phyloP scores from a whole-genome alignment of 2,329 filamentous ascomycete species.

The Cladosporium austrohemisphaericum region DNA sequence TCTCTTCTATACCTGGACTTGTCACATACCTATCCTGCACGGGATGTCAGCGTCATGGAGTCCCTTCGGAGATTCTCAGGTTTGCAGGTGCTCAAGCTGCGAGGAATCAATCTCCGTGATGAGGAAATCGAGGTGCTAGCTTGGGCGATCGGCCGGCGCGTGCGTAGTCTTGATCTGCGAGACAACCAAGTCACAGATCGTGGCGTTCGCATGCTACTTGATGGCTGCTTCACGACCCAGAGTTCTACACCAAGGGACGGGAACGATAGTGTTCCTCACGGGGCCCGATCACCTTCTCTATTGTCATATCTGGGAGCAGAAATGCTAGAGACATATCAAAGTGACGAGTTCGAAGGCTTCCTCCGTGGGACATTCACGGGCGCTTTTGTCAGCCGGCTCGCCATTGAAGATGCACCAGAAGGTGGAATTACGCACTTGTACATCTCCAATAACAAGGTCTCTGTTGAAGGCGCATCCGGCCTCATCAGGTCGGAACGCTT shows the following conservation, averaged over 20 bases:
- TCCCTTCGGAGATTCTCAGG: constrained; percentile 45
- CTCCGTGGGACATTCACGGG: constrained; percentile 48
- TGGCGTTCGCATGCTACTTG: constrained; percentile 50
- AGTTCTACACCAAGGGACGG: not conserved
- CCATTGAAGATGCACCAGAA: constrained; percentile 53
- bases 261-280: not conserved
- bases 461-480: constrained; percentile 53
- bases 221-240: constrained; percentile 44
- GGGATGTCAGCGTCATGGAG: constrained; percentile 41
- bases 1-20: constrained; percentile 56
- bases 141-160: constrained; percentile 48
- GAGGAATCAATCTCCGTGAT: constrained; percentile 53
- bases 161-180: constrained; percentile 55
- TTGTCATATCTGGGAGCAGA: constrained; percentile 37
- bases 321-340: constrained; percentile 39
- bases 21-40: constrained; percentile 42
- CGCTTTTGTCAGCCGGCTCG: constrained; percentile 50
- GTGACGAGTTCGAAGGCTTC: constrained; percentile 51
- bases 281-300: constrained; percentile 25
- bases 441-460: constrained; percentile 54
- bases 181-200: constrained; percentile 57
- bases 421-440: constrained; percentile 59
- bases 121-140: constrained; percentile 51
- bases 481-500: constrained; percentile 51
- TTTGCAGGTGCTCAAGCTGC: constrained; percentile 56